Conservation (phyloP, 169 alveolate species). For the Theileria luwenshuni region DNA sequence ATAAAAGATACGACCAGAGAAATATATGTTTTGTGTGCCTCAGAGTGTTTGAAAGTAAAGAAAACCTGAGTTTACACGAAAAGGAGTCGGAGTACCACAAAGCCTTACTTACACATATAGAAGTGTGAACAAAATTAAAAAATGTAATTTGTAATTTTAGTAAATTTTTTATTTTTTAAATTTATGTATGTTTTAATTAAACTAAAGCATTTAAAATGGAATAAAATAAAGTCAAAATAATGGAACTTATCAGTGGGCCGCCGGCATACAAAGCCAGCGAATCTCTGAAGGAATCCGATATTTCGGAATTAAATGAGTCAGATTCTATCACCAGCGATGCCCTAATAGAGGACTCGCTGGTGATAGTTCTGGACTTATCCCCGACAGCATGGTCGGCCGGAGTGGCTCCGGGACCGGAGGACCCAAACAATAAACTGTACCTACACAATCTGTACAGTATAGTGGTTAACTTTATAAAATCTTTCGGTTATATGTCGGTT, state of each 20-base stretch:
- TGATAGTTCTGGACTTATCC: conserved; percentile 57
- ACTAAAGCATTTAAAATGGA: not conserved
- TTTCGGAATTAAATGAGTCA: not conserved
- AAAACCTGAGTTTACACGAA: conserved; percentile 70
- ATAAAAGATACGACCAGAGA: not conserved
- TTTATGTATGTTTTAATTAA: too few relatives aligned
- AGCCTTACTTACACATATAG: conserved; percentile 32
- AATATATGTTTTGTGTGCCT: conserved; percentile 72
- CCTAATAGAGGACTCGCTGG: conserved; percentile 47
- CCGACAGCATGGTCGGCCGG: conserved; percentile 56
- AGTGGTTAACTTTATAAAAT: conserved; percentile 30
- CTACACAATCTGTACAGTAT: conserved; percentile 24
- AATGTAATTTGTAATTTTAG: not conserved
- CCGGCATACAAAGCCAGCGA: too few relatives aligned
- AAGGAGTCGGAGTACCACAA: conserved; percentile 69
- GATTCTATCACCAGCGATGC: not conserved
- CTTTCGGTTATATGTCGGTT: conserved; percentile 59
- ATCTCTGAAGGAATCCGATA: not conserved
- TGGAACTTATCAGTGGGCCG: too few relatives aligned
- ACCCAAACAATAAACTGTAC: conserved; percentile 14
- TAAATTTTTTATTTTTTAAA: not conserved
- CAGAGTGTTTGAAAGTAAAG: conserved; percentile 59
- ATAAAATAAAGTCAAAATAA: not conserved
- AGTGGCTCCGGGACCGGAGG: conserved; percentile 21
- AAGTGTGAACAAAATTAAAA: not conserved